A percentile compares a stretch with the other conserved stretches of the same genome.
Evolutionary conservation across 768 basidiomycete genomes (phyloP).

Genomic region (Tubosaeta sp.): DNA sequence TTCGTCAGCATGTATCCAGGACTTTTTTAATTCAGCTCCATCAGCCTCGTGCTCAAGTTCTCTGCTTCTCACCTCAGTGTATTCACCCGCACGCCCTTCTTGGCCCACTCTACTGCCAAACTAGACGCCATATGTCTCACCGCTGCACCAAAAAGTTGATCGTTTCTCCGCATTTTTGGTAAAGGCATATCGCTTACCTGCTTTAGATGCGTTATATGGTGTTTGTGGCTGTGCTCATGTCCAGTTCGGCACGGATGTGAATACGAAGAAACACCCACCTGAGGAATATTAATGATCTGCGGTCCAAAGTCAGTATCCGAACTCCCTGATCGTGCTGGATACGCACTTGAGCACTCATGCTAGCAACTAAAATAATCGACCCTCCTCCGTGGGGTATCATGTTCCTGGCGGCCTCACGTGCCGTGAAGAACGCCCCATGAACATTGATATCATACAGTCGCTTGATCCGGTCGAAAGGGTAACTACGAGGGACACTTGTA

Average conservation of each 20-base stretch:
- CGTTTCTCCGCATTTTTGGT: neutral
- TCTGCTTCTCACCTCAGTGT: constrained; percentile 50
- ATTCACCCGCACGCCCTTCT: constrained; percentile 83
- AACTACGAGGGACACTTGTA: constrained; percentile 40
- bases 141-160: constrained; percentile 39
- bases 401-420: constrained; percentile 86
- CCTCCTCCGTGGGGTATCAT: constrained; percentile 84
- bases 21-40: constrained; percentile 35
- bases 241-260: neutral
- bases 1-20: constrained; percentile 95
- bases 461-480: constrained; percentile 82
- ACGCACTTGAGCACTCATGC: constrained; percentile 86
- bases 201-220: constrained; percentile 95
- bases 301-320: constrained; percentile 8
- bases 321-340: neutral
- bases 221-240: constrained; percentile 62
- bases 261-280: constrained; percentile 39
- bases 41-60: neutral
- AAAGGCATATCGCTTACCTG: constrained; percentile 43
- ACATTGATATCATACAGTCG: constrained; percentile 90
- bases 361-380: constrained; percentile 80
- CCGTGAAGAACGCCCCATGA: constrained; percentile 93
- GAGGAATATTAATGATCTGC: constrained; percentile 86
- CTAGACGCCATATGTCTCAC: constrained; percentile 93
- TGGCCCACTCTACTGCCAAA: constrained; percentile 95